Evolutionary conservation across 2,329 filamentous ascomycete genomes (phyloP), one percentile per base, ranked within the genome.

Genomic region (Aspergillus japonicus): DNA sequence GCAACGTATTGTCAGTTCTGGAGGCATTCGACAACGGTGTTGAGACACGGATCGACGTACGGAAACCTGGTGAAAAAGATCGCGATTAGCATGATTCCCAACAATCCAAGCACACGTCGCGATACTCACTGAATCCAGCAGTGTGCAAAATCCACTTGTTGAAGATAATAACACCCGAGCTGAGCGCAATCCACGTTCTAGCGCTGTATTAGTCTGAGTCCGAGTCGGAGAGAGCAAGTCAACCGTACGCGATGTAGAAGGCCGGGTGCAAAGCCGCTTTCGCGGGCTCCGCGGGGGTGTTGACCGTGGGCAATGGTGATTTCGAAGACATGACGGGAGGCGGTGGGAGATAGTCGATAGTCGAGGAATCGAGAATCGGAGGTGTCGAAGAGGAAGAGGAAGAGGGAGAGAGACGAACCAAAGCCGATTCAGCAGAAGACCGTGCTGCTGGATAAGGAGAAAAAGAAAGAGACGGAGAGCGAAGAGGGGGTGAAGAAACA

Each of bases 111-210:
- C 4, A 47, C 39, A 47, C 4, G 44, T 33, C 26, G 23, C 14
- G 29, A 21, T 33, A 31, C 88, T 82, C 85, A 91, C 89, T 85
- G 82, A 97, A 97, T 64, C 90, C 84, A 62, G 89, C 85, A 26
- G 88, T 92, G 69, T 92, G 87, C 62, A 98, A 84, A 73, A 98
- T 92, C 88, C 91, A 96, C 86, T 98, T 98, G 87, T 98, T 98
- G 88, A 97, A 98, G 62, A 98, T 84, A 76, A 98, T 98, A 74
- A 97, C 92, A 69, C 89, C 91, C 29, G 92, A 96, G 71, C 91
- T 96, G 76, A 96, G 84, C 59, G 87, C 82, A 76, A 98, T 98
- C 94, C 94, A 98, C 67, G 88, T 83, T 68, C 92, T 96, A 77
- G 29, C 14, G 10, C 47, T 16, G 19, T 23, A 52, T 69, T 55